Conservation (phyloP, 805 yeast genomes). For the Kodamaea restingae region DNA sequence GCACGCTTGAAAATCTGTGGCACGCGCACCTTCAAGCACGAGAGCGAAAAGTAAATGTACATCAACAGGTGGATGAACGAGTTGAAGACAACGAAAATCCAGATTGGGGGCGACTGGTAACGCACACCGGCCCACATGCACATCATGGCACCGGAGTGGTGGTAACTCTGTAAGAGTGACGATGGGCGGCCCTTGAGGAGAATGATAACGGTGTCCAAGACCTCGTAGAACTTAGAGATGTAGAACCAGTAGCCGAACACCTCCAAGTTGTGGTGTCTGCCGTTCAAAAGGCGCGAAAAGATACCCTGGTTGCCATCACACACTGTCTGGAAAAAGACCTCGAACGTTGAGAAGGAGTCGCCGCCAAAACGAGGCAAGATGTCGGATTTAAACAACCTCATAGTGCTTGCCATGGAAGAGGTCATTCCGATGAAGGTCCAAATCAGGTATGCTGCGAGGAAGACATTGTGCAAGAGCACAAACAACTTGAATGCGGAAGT, state of each 20-base stretch:
- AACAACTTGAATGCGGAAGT: conserved; percentile 45
- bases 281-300: conserved; percentile 34
- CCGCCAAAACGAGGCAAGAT: conserved; percentile 11
- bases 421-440: conserved; percentile 73
- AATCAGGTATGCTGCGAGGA: conserved; percentile 60
- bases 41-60: conserved; percentile 65
- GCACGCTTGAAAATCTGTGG: conserved; percentile 55
- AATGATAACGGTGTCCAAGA: conserved; percentile 63
- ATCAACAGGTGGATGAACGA: conserved; percentile 73
- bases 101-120: conserved; percentile 67
- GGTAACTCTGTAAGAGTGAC: conserved; percentile 66
- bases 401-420: conserved; percentile 43
- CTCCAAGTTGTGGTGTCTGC: conserved; percentile 37
- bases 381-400: conserved; percentile 19
- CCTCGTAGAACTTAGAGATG: conserved; percentile 67
- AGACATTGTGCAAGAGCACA: conserved; percentile 57
- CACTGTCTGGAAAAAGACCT: conserved; percentile 55
- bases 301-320: conserved; percentile 60
- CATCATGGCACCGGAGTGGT: conserved; percentile 76
- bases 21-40: conserved; percentile 54
- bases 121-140: conserved; percentile 80
- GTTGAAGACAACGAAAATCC: conserved; percentile 78
- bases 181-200: conserved; percentile 65
- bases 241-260: conserved; percentile 66
- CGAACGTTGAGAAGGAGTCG: conserved; percentile 19